Conservation (phyloP, 2,329 filamentous ascomycete genomes). For the Trematosphaeria pertusa region DNA sequence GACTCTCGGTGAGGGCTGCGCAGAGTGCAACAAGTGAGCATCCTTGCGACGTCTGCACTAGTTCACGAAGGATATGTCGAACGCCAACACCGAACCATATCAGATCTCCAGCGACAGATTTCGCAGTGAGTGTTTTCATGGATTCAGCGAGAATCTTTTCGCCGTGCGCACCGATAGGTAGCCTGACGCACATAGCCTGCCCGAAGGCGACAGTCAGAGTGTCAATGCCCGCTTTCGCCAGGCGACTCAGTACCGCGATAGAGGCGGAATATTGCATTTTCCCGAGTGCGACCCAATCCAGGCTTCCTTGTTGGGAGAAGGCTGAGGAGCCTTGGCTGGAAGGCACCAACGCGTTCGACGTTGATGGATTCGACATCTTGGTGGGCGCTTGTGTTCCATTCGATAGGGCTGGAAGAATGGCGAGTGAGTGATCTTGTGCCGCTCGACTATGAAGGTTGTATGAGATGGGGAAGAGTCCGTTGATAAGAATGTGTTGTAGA, state of each 20-base stretch:
- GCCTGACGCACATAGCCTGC: constrained; percentile 10
- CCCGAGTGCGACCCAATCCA: constrained; percentile 15
- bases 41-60: constrained; percentile 19
- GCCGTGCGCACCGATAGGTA: constrained; percentile 15
- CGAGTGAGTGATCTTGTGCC: no score
- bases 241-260: constrained; percentile 12
- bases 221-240: constrained; percentile 17
- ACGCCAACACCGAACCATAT: constrained; percentile 20
- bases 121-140: constrained; percentile 10
- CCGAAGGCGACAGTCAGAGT: constrained; percentile 18
- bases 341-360: no score
- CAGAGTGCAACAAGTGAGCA: constrained; percentile 13
- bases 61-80: constrained; percentile 13
- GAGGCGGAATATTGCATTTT: constrained; percentile 11
- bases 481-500: no score
- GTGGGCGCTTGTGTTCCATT: no score
- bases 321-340: neutral
- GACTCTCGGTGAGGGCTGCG: constrained; percentile 7
- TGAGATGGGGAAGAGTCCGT: no score
- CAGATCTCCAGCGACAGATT: constrained; percentile 8
- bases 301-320: constrained; percentile 13
- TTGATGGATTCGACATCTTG: constrained; percentile 2
- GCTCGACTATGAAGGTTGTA: no score
- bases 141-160: constrained; percentile 15
- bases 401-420: no score